Conservation (phyloP, 495 filamentous ascomycete genomes). For the Neurospora sp. region DNA sequence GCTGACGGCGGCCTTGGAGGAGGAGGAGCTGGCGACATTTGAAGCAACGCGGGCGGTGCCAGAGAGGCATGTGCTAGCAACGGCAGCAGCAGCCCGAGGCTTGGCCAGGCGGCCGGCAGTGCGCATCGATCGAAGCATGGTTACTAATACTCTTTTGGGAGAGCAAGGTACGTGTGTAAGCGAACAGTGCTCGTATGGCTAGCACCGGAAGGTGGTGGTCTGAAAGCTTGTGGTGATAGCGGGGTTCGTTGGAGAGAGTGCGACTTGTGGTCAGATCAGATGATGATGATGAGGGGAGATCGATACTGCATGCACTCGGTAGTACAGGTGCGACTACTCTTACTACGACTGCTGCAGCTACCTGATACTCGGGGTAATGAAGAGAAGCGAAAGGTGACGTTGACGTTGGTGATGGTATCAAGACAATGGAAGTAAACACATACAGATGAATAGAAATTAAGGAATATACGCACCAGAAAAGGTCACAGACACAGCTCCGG, state of each 20-base stretch:
- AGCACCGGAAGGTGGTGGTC: background rate
- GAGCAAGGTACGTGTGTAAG: background rate
- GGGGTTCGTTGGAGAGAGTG: background rate
- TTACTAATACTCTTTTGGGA: background rate
- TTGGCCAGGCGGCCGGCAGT: slow-evolving; percentile 24
- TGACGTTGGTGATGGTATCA: background rate
- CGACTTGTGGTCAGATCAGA: background rate
- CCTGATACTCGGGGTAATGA: background rate
- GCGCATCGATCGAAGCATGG: slow-evolving; percentile 37
- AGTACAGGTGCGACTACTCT: background rate
- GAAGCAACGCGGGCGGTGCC: slow-evolving; percentile 6
- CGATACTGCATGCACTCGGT: background rate
- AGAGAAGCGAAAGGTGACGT: background rate
- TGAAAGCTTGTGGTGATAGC: background rate
- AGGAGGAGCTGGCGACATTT: slow-evolving; percentile 10
- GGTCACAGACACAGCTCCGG: background rate
- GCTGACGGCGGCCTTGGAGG: slow-evolving; percentile 2
- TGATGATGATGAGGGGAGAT: background rate
- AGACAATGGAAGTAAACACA: background rate
- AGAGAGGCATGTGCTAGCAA: slow-evolving; percentile 28
- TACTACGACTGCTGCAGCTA: background rate
- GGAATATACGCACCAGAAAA: background rate
- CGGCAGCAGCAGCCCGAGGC: slow-evolving; percentile 30
- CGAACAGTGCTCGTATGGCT: background rate
- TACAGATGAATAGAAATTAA: background rate